Evolutionary conservation across 2,329 filamentous ascomycete genomes (phyloP).

Genomic region (Hymenoscyphus albidus): DNA sequence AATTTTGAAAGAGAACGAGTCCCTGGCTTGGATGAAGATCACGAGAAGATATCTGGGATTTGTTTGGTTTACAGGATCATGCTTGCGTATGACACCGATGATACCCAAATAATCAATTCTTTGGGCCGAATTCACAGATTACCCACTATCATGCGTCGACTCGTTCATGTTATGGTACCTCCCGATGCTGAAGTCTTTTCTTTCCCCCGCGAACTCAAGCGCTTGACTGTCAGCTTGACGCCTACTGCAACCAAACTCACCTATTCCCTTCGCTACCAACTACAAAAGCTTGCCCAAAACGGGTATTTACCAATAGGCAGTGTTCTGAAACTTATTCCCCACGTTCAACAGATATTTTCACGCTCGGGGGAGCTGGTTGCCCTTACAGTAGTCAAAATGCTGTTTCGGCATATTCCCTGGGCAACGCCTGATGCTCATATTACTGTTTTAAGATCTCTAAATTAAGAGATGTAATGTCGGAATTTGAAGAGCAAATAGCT

Average conservation of each 20-base stretch:
- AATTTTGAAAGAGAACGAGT: background rate
- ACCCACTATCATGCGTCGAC: background rate
- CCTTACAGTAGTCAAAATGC: background rate
- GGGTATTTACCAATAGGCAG: slow-evolving; percentile 56
- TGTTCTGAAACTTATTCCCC: slow-evolving; percentile 46
- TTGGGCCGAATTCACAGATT: slow-evolving; percentile 26
- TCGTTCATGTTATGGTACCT: background rate
- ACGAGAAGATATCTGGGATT: slow-evolving; percentile 40
- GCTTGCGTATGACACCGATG: slow-evolving; percentile 30
- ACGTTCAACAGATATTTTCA: slow-evolving; percentile 31
- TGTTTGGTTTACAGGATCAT: slow-evolving; percentile 49
- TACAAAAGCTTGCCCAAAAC: slow-evolving; percentile 60
- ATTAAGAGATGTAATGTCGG: slow-evolving; percentile 40
- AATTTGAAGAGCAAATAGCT: slow-evolving; percentile 38
- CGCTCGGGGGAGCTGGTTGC: slow-evolving; percentile 13
- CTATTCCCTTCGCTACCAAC: slow-evolving; percentile 57
- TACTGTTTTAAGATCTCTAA: slow-evolving; percentile 38
- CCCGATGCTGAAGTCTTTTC: slow-evolving; percentile 2
- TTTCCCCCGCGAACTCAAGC: slow-evolving; percentile 20
- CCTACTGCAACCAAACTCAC: slow-evolving; percentile 36
- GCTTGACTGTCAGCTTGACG: slow-evolving; percentile 22
- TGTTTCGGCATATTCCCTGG: slow-evolving; percentile 48
- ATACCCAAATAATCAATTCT: slow-evolving; percentile 27
- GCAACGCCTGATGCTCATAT: slow-evolving; percentile 50
- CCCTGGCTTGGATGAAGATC: slow-evolving; percentile 17